Evolutionary conservation across 1,139 yeast species (phyloP).

Genomic region (Scheffersomyces parashehatae): DNA sequence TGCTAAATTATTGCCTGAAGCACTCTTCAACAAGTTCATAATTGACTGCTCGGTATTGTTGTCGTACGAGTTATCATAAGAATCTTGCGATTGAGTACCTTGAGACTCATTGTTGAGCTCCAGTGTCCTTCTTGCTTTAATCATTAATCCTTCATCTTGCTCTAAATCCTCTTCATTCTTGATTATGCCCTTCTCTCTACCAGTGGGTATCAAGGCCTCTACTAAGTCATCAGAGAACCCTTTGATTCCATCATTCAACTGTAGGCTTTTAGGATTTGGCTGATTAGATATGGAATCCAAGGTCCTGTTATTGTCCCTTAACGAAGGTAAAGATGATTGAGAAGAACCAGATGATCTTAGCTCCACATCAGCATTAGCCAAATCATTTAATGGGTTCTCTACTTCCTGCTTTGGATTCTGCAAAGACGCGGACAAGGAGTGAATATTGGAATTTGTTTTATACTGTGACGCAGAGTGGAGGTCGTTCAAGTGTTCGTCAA

Average conservation of each 20-base stretch:
- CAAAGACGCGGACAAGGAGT: constrained; percentile 35
- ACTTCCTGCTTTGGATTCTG: constrained; percentile 24
- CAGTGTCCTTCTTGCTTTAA: no score
- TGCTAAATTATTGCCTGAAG: constrained; percentile 7
- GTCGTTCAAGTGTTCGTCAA: constrained; percentile 39
- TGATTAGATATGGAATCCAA: constrained; percentile 29
- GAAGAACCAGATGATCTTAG: constrained; percentile 44
- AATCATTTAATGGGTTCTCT: constrained; percentile 39
- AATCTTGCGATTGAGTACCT: constrained; percentile 19
- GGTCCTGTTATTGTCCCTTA: constrained; percentile 36
- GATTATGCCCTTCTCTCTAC: constrained; percentile 1
- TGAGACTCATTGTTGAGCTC: constrained; percentile 6
- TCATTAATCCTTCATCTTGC: background rate
- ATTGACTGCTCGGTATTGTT: constrained; percentile 43
- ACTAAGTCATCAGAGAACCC: constrained; percentile 45
- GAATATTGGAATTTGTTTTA: constrained; percentile 36
- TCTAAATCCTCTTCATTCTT: background rate
- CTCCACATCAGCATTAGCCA: constrained; percentile 31
- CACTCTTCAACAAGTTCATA: constrained; percentile 36
- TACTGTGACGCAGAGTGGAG: constrained; percentile 28
- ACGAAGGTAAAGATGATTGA: constrained; percentile 46
- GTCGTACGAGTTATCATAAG: constrained; percentile 40
- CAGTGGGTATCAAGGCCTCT: constrained; percentile 25
- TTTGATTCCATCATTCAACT: constrained; percentile 46
- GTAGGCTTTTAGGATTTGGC: constrained; percentile 29